A percentile compares a stretch with the other conserved stretches of the same genome.
Conservation (phyloP, 495 filamentous ascomycete genomes). For the Aspergillus olivimuriae region DNA sequence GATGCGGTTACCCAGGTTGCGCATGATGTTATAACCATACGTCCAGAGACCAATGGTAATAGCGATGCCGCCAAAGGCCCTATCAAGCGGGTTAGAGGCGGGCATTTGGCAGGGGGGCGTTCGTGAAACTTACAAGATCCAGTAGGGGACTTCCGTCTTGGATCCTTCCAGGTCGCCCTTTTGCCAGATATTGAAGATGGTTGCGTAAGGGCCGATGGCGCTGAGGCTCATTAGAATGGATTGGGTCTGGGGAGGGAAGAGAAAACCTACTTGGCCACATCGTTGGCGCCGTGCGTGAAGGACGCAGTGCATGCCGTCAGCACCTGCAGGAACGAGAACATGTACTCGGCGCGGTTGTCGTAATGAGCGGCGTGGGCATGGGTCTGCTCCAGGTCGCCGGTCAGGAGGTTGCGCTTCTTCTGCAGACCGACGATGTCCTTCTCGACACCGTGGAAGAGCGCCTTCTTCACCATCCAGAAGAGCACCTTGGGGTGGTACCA, state of each 20-base stretch:
- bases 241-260: too few species aligned
- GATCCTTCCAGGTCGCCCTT: constrained; percentile 2
- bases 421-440: constrained; percentile 11
- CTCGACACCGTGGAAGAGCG: constrained; percentile 13
- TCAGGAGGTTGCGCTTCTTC: constrained; percentile 11
- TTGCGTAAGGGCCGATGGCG: constrained; percentile 15
- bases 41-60: constrained; percentile 16
- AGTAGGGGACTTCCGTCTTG: constrained; percentile 12
- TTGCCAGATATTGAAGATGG: constrained; percentile 13
- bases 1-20: constrained; percentile 15
- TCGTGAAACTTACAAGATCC: constrained; percentile 12
- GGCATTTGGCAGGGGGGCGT: background rate
- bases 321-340: too few species aligned
- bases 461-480: constrained; percentile 10
- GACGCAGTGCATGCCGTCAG: constrained; percentile 68
- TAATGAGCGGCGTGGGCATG: constrained; percentile 57
- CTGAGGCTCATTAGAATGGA: constrained; percentile 4
- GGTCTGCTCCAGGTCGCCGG: too few species aligned
- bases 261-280: too few species aligned
- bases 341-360: constrained; percentile 70
- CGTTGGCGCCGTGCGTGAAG: too few species aligned
- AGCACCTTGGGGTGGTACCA: constrained; percentile 6
- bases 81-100: background rate
- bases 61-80: constrained; percentile 11
- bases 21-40: constrained; percentile 20